phyloP scores from a whole-genome alignment of 768 basidiomycete genomes.

The Tricholoma sp. region DNA sequence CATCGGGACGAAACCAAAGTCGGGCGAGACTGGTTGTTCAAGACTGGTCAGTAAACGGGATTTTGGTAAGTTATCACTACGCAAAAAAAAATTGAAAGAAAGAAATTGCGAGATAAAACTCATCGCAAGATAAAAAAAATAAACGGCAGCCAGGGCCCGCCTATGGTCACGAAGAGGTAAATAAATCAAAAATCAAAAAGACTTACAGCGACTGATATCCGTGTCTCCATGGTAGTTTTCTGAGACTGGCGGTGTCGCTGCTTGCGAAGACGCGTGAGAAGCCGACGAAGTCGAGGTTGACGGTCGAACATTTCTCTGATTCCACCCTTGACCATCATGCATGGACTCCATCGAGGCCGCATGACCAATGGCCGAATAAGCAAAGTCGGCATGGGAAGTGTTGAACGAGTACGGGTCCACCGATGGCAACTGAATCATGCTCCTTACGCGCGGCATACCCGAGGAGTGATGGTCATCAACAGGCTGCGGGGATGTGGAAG shows the following conservation, averaged over 20 bases:
- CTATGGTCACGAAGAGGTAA: neutral
- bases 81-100: conserved; percentile 1
- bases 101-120: neutral
- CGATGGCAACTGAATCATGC: conserved; percentile 78
- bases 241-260: conserved; percentile 74
- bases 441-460: conserved; percentile 66
- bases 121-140: neutral
- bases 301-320: conserved; percentile 54
- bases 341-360: conserved; percentile 39
- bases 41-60: conserved; percentile 45
- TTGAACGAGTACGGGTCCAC: conserved; percentile 65
- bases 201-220: conserved; percentile 84
- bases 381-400: conserved; percentile 72
- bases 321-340: conserved; percentile 43
- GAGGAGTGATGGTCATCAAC: conserved; percentile 44
- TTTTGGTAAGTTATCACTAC: conserved; percentile 26
- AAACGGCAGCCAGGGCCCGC: neutral
- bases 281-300: conserved; percentile 76
- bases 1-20: conserved; percentile 82
- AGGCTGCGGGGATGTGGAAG: conserved; percentile 69
- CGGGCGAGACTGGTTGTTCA: conserved; percentile 64
- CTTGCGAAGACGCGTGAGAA: conserved; percentile 73
- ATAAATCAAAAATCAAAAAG: conserved; percentile 5
- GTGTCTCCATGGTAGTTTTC: conserved; percentile 64
- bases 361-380: conserved; percentile 63